Conservation (phyloP, 495 filamentous ascomycete genomes). For the Tuber melanosporum region DNA sequence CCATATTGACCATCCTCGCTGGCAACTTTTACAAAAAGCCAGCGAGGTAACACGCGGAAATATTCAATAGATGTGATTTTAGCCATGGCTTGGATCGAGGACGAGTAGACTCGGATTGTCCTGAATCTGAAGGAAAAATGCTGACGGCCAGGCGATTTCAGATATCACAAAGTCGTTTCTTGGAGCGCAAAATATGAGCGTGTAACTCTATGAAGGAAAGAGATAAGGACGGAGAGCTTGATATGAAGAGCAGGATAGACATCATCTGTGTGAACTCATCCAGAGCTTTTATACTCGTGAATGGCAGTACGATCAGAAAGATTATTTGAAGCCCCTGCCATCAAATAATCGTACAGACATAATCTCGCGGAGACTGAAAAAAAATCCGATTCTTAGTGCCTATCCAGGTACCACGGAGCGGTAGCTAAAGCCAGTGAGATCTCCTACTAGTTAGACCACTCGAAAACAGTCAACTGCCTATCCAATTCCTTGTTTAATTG, state of each 20-base stretch:
- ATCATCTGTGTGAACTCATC: background rate
- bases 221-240: background rate
- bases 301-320: background rate
- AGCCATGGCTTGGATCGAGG: constrained; percentile 47
- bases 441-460: constrained; percentile 24
- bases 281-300: background rate
- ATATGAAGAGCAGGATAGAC: background rate
- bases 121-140: background rate
- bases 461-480: constrained; percentile 17
- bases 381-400: background rate
- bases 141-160: background rate
- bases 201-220: background rate
- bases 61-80: constrained; percentile 67
- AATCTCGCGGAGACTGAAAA: constrained; percentile 1
- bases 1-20: constrained; percentile 58
- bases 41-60: constrained; percentile 66
- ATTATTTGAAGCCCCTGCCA: background rate
- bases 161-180: background rate
- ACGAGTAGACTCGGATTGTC: background rate
- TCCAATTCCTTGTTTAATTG: constrained; percentile 18
- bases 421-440: constrained; percentile 15
- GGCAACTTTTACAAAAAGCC: constrained; percentile 73
- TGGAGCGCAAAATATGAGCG: background rate
- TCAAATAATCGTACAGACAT: background rate
- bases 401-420: background rate